phyloP scores from a whole-genome alignment of 2,329 filamentous ascomycete species.

The Knoxdaviesia proteae region DNA sequence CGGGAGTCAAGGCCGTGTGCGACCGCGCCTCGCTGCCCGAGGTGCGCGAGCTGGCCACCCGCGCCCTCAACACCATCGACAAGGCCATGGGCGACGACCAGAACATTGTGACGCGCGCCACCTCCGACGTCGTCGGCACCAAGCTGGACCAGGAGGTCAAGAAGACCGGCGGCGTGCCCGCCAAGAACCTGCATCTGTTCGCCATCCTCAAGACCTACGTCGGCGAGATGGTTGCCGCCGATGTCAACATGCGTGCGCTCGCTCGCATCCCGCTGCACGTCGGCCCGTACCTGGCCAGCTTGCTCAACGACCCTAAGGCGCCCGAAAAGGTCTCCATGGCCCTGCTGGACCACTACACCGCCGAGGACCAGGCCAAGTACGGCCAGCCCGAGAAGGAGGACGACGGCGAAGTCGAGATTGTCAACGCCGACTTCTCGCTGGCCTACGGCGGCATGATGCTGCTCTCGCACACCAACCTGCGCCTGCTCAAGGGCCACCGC shows the following conservation, averaged over 20 bases:
- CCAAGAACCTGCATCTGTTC: slow-evolving; percentile 40
- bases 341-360: slow-evolving; percentile 58
- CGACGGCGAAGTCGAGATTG: slow-evolving; percentile 83
- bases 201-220: slow-evolving; percentile 40
- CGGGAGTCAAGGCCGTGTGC: slow-evolving; percentile 76
- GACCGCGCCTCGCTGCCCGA: slow-evolving; percentile 83
- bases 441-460: slow-evolving; percentile 96
- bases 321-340: slow-evolving; percentile 44
- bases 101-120: slow-evolving; percentile 43
- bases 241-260: slow-evolving; percentile 65
- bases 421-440: slow-evolving; percentile 93
- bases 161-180: slow-evolving; percentile 40
- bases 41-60: slow-evolving; percentile 71
- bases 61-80: slow-evolving; percentile 70
- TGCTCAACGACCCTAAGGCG: slow-evolving; percentile 42
- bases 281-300: slow-evolving; percentile 51
- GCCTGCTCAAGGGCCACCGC: slow-evolving; percentile 85
- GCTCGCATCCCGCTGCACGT: slow-evolving; percentile 49
- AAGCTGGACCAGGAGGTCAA: slow-evolving; percentile 59
- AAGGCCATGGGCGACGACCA: slow-evolving; percentile 71
- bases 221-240: slow-evolving; percentile 66
- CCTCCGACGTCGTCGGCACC: slow-evolving; percentile 51
- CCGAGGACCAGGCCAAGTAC: slow-evolving; percentile 72
- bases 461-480: slow-evolving; percentile 85
- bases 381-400: slow-evolving; percentile 73